Conservation (phyloP, 805 yeast genomes). For the Dipodascus geniculatus region DNA sequence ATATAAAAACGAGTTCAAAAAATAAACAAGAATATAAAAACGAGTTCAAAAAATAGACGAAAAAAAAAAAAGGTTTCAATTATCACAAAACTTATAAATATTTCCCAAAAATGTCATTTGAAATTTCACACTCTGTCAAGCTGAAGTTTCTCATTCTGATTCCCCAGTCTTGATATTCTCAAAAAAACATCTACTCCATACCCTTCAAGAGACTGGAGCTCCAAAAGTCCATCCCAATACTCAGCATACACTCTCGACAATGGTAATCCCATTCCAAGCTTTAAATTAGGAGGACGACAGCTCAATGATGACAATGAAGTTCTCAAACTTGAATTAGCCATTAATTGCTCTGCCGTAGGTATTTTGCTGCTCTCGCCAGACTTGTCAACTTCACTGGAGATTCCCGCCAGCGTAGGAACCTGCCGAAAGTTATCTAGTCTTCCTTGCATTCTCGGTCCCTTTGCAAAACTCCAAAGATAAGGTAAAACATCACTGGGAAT, state of each 20-base stretch:
- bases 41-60: too few relatives aligned
- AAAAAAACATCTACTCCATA: constrained; percentile 85
- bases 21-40: too few relatives aligned
- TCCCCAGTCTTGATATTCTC: constrained; percentile 68
- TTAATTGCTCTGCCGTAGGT: constrained; percentile 13
- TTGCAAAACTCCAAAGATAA: constrained; percentile 78
- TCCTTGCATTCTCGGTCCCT: constrained; percentile 19
- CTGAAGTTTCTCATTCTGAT: constrained; percentile 48
- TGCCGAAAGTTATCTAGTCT: constrained; percentile 21
- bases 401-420: constrained; percentile 24
- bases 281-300: constrained; percentile 60
- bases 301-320: constrained; percentile 55
- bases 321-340: neutral
- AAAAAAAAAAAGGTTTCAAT: too few relatives aligned
- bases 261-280: constrained; percentile 81
- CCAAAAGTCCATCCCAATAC: constrained; percentile 90
- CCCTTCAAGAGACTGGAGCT: constrained; percentile 75
- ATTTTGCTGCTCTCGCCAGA: constrained; percentile 6
- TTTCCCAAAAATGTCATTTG: too few relatives aligned
- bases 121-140: constrained; percentile 77
- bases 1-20: too few relatives aligned
- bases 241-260: constrained; percentile 89
- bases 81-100: too few relatives aligned
- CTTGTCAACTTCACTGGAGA: constrained; percentile 18
- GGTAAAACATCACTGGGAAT: constrained; percentile 45